Conservation (phyloP, 345 rosid genomes). For the Lumnitzera littorea region DNA sequence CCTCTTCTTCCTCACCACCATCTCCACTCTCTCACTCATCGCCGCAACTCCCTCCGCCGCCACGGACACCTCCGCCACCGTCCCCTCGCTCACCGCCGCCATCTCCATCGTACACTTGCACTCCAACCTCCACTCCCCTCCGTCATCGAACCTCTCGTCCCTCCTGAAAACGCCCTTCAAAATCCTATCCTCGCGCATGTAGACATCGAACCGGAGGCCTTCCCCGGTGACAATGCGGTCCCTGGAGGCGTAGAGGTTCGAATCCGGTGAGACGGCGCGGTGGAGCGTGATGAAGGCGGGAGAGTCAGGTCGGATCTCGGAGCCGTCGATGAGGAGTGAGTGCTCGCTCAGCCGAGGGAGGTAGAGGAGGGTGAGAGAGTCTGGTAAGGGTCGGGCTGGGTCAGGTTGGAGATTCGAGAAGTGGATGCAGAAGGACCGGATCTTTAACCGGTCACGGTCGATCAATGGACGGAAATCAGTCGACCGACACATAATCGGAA, state of each 20-base stretch:
- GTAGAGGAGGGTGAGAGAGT: conserved; percentile 61
- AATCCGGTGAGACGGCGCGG: conserved; percentile 31
- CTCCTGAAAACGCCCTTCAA: conserved; percentile 52
- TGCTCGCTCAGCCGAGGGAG: conserved; percentile 53
- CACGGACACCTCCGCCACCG: conserved; percentile 38
- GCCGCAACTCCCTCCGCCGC: conserved; percentile 52
- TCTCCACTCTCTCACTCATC: conserved; percentile 35
- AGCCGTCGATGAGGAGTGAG: conserved; percentile 47
- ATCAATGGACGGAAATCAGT: conserved; percentile 27
- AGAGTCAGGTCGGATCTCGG: conserved; percentile 47
- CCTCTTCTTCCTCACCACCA: conserved; percentile 27
- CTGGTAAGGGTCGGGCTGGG: conserved; percentile 21
- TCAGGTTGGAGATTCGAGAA: conserved; percentile 36
- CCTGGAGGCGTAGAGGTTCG: conserved; percentile 44
- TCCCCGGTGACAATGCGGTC: conserved; percentile 48
- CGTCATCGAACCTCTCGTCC: conserved; percentile 17
- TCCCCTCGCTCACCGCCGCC: conserved; percentile 4
- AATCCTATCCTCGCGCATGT: conserved; percentile 46
- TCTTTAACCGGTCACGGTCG: conserved; percentile 22
- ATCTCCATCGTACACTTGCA: conserved; percentile 45
- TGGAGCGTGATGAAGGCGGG: conserved; percentile 62
- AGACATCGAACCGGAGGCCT: conserved; percentile 70
- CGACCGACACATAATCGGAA: conserved; percentile 46
- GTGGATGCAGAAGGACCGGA: conserved; percentile 56
- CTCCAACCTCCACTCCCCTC: conserved; percentile 43